These are phyloP conservation scores for Exophiala viscosa DNA, from an alignment of 2,329 filamentous ascomycete genomes.

Conservation along the genomic window DNA sequence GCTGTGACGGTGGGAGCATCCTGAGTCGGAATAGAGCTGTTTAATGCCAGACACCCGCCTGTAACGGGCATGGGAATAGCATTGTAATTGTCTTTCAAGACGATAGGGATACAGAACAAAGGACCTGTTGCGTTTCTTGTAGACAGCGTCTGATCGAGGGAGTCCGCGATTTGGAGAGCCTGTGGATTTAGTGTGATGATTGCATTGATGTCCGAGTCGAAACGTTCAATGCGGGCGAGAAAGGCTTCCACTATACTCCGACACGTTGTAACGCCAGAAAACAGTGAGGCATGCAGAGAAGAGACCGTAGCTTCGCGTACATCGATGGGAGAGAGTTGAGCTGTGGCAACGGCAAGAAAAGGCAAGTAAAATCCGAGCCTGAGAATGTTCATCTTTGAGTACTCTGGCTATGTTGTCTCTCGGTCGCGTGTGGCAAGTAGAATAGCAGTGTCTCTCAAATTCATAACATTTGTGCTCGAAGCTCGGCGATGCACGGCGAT, in stretches of 20 bases:
- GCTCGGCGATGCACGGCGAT: background rate
- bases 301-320: constrained; percentile 57
- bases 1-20: constrained; percentile 52
- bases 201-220: constrained; percentile 57
- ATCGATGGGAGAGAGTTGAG: constrained; percentile 40
- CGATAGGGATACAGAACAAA: constrained; percentile 59
- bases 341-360: constrained; percentile 3
- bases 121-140: constrained; percentile 49
- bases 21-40: constrained; percentile 41
- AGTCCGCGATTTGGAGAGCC: constrained; percentile 48
- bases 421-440: background rate
- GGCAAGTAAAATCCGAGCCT: background rate
- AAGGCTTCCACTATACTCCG: constrained; percentile 54
- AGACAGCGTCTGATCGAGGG: constrained; percentile 42
- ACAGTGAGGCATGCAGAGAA: constrained; percentile 54
- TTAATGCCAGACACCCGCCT: constrained; percentile 51
- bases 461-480: background rate
- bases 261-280: constrained; percentile 52
- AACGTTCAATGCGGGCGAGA: constrained; percentile 54
- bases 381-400: background rate
- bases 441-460: background rate
- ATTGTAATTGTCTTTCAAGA: constrained; percentile 64
- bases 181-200: constrained; percentile 53
- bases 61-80: constrained; percentile 56
- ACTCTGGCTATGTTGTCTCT: background rate